These are phyloP conservation scores for Raddia distichophylla DNA, from an alignment of 176 grass and related monocot genomes.

Conservation along the genomic window DNA sequence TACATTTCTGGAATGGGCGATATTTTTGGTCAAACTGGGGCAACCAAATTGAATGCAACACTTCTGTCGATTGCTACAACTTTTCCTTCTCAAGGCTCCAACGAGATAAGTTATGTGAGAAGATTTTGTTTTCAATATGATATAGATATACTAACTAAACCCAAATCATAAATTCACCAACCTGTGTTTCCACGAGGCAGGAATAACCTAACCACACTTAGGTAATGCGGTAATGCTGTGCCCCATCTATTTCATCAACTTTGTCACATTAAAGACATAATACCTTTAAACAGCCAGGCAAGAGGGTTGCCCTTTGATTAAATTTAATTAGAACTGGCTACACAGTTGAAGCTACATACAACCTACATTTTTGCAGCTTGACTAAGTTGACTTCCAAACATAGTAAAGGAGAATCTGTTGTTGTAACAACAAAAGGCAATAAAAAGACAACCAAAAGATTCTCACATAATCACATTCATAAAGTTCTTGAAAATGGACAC, in stretches of 20 bases:
- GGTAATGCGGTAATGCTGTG: too few species aligned
- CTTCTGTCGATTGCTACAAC: background rate
- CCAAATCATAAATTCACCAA: background rate
- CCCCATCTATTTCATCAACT: constrained; percentile 2
- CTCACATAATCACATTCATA: background rate
- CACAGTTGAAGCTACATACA: background rate
- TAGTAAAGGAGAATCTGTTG: background rate
- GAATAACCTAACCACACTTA: too few species aligned
- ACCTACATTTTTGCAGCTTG: background rate
- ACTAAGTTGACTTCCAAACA: constrained; percentile 34
- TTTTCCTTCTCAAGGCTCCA: background rate
- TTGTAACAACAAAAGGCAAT: background rate
- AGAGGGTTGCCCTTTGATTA: too few species aligned
- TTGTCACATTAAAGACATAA: background rate
- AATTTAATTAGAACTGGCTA: too few species aligned
- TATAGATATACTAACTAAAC: background rate
- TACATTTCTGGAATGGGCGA: too few species aligned
- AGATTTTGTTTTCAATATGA: background rate
- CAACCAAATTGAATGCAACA: background rate
- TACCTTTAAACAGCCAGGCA: background rate
- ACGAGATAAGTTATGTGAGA: background rate
- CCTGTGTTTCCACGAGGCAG: background rate
- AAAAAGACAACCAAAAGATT: background rate
- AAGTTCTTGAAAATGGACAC: background rate
- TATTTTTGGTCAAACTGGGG: background rate